Conservation (phyloP, 768 basidiomycete species). For the Serendipita vermifera region DNA sequence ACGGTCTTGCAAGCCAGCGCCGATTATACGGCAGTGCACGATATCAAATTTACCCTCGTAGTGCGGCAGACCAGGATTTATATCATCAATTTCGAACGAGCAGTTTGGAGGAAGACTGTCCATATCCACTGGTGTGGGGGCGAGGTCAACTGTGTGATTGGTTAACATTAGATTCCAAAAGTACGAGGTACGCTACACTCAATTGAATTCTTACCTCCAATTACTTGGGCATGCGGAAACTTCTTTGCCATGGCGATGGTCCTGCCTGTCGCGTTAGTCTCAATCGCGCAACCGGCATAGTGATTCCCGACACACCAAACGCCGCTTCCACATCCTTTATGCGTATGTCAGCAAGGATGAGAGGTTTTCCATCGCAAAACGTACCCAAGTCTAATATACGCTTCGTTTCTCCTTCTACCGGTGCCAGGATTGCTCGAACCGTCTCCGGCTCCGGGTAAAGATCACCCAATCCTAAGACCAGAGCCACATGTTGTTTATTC, state of each 20-base stretch:
- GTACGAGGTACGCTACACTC: too few relatives aligned
- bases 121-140: conserved; percentile 26
- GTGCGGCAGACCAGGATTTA: conserved; percentile 1
- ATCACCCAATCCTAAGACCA: neutral
- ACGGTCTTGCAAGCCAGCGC: neutral
- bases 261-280: too few relatives aligned
- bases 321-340: neutral
- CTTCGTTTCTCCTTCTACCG: neutral
- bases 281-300: too few relatives aligned
- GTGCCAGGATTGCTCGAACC: neutral
- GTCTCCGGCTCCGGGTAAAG: neutral
- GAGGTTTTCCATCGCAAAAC: too few relatives aligned
- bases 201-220: neutral
- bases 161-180: conserved; percentile 54
- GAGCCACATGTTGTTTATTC: conserved; percentile 6
- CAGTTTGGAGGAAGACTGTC: neutral
- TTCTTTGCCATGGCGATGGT: too few relatives aligned
- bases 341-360: too few relatives aligned
- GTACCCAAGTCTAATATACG: conserved; percentile 4
- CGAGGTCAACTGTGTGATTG: conserved; percentile 64
- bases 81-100: conserved; percentile 1
- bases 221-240: too few relatives aligned
- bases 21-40: neutral
- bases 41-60: conserved; percentile 1
- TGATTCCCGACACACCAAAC: neutral